Base-by-base conservation (phyloP, 1,284 basidiomycete genomes). In the Puccinia polysora region DNA sequence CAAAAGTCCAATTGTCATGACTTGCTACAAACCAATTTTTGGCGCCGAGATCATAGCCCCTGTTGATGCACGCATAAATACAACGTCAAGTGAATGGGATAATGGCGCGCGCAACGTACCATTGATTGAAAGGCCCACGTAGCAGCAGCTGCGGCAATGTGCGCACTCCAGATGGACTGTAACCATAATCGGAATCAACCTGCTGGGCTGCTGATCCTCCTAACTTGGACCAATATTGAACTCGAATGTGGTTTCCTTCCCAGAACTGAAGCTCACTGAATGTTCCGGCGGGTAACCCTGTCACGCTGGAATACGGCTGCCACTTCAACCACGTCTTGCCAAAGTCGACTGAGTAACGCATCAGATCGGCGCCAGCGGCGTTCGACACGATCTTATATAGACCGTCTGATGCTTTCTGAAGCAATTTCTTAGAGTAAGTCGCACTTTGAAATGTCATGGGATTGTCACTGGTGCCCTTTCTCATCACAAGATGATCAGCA, bases 111-210 rank as follows among this genome's bases (percentile, higher is more conserved):
- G 15, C 5, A 36, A 20, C 62, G 36, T 49, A 73, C 90, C 90
- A 95, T 53, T 85, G 81, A 78, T 95, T 95, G 84, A 90, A 95
- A 0, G 86, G 85, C 65, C 91, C 91, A 76, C 91, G 87, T 56
- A 87, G 88, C 62, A 95, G 82, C 76, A 92, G 83, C 78, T 92
- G 90, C 30, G 91, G 91, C 53, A 89, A 87, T 50, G 89, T 88
- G 75, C 91, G 87, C 65, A 84, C 82, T 12, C 78, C 78, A 49
- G 49, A 40, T 14, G 82, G 81, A 15, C 79, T 80, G 79, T 85
- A 89, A 59, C 84, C 83, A 73, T 83, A 80, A 78, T 95, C 91
- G 30, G 89, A 88, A 77, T 94, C 91, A 10, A 90, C 82, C 32
- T 89, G 85, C 52, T 85, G 83, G 36, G 84, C 82, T 4, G 87